These are phyloP conservation scores for Aspergillus sclerotialis DNA, from an alignment of 2,329 filamentous ascomycete species.

Conservation along the genomic window DNA sequence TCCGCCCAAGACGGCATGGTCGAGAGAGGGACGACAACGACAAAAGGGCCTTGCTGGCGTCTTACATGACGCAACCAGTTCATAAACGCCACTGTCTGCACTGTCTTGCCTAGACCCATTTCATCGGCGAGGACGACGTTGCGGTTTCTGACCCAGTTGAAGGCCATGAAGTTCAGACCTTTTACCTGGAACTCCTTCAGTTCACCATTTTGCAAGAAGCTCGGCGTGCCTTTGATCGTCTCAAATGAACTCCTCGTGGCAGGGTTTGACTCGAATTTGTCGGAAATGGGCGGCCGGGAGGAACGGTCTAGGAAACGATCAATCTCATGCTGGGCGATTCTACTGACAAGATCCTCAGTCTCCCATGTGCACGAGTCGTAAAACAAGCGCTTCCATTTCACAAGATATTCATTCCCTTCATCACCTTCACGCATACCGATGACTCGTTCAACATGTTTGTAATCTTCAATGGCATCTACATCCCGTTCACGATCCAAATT, in stretches of 20 bases:
- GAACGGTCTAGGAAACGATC: constrained; percentile 84
- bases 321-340: constrained; percentile 79
- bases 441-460: constrained; percentile 85
- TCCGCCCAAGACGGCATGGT: constrained; percentile 98
- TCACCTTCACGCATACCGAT: constrained; percentile 78
- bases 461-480: constrained; percentile 80
- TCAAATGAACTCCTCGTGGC: constrained; percentile 67
- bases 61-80: constrained; percentile 93
- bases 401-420: constrained; percentile 76
- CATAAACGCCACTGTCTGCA: constrained; percentile 93
- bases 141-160: constrained; percentile 90
- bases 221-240: constrained; percentile 71
- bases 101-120: constrained; percentile 97
- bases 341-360: constrained; percentile 62
- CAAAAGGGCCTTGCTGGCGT: constrained; percentile 84
- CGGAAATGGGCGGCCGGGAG: constrained; percentile 71
- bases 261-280: constrained; percentile 67
- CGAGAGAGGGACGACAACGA: constrained; percentile 94
- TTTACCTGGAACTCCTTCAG: constrained; percentile 89
- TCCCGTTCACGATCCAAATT: constrained; percentile 91
- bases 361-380: constrained; percentile 98
- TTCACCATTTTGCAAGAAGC: constrained; percentile 76
- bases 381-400: constrained; percentile 93
- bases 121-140: constrained; percentile 98
- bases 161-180: constrained; percentile 88